Evolutionary conservation across 2,329 filamentous ascomycete genomes (phyloP), one percentile per base, ranked within the genome.

Genomic region (Rhynchosporium secalis): DNA sequence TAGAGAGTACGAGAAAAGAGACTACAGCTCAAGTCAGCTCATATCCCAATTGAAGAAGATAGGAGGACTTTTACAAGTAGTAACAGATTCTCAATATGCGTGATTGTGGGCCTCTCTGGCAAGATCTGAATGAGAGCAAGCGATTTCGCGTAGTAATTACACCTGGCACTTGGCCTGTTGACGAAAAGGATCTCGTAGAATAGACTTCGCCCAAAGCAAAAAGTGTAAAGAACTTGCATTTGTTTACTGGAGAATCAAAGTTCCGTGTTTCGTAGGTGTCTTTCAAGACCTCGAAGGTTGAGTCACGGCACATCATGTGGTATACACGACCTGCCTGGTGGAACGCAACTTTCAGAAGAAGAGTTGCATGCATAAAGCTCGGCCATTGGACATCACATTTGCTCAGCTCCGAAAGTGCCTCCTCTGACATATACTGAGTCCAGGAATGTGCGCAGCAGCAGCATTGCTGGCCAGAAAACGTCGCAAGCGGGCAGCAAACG

Each of bases 161-260:
- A 0, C 79, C 79, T 0, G 79, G 79, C 56, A 80, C 79, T 0
- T 72, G 68, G 9, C 69, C 73, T 0, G 73, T 69, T 9, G 58
- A 62, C 2, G 75, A 62, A 3, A 66, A 74, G 2, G 75, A 74
- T n/a, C 77, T 71, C 0, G 75, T 76, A 0, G 79, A 79, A 36
- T 79, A 80, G 38, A 78, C 75, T 62, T 80, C 78, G 0, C 79
- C 79, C 5, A 81, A 72, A 0, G 79, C 79, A 63, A 81, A 79
- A 3, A 81, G 49, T 0, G 76, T 77, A 72, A 77, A 78, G 0
- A 81, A 61, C 51, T 79, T 79, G 64, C 77, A 77, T 12, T 72
- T 74, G 0, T 73, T 62, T 0, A 78, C 63, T 0, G 72, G 70
- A 45, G 76, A 74, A 4, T 70, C 72, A 10, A 72, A 74, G 6